Evolutionary conservation across 345 rosid genomes (phyloP).

Genomic region (Populus pruinosa): DNA sequence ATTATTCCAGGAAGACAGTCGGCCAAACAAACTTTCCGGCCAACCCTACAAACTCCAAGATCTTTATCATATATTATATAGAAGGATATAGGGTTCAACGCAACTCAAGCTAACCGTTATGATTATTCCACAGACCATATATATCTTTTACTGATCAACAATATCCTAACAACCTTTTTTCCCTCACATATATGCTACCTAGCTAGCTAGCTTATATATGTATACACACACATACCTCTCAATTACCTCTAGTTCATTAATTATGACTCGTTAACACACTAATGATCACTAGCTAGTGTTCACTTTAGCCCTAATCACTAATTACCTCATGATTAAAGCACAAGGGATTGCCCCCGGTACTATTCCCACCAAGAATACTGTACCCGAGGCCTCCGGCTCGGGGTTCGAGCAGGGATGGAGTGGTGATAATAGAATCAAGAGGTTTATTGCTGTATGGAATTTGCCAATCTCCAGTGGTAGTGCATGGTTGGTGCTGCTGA

Average conservation of each 20-base stretch:
- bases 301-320: slow-evolving; percentile 12
- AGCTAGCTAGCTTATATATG: not conserved
- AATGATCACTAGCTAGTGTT: not conserved
- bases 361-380: not conserved
- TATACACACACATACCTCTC: not conserved
- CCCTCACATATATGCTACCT: slow-evolving; percentile 5
- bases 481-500: slow-evolving; percentile 21
- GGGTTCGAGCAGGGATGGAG: slow-evolving; percentile 21
- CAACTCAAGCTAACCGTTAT: slow-evolving; percentile 64
- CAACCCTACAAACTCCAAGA: slow-evolving; percentile 22
- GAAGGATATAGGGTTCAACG: slow-evolving; percentile 34
- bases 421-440: slow-evolving; percentile 17
- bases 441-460: slow-evolving; percentile 8
- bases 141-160: slow-evolving; percentile 52
- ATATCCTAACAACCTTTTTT: slow-evolving; percentile 58
- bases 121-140: slow-evolving; percentile 49
- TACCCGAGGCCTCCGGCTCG: slow-evolving; percentile 16
- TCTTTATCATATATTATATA: slow-evolving; percentile 32
- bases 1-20: slow-evolving; percentile 15
- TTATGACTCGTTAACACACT: not conserved
- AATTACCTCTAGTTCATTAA: not conserved
- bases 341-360: not conserved
- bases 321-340: slow-evolving; percentile 43
- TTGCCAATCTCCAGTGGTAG: slow-evolving; percentile 15
- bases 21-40: slow-evolving; percentile 69